Evolutionary conservation across 2,329 filamentous ascomycete species (phyloP), one percentile per base, ranked within the genome.

Genomic region (Aspergillus pseudoterreus): DNA sequence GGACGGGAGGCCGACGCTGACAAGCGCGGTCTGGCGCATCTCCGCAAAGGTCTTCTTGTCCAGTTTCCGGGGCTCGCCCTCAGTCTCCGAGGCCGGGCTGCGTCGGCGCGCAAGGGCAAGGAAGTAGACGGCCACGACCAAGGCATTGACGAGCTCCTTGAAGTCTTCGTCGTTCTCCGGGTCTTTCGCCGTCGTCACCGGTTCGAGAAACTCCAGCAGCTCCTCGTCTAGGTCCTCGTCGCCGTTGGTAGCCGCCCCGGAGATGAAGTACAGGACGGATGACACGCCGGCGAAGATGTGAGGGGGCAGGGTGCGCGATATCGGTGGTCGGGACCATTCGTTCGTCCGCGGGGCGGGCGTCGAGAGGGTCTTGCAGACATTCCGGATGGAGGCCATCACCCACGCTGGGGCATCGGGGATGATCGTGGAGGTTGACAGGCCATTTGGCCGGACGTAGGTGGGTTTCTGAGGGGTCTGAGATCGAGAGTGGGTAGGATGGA

Each of bases 201-300:
- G 65, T 11, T 69, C 67, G 6, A 72, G 47, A 45, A 73, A 71
- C 19, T 69, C 66, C 10, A 63, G 50, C 32, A 56, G 57, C 12
- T 69, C 67, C 19, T 68, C 63, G 24, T 69, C 68, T 1, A 84
- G 62, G 1, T 76, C 70, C 4, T 68, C 69, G 80, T 78, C 44
- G 71, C 72, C 58, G 75, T 79, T 55, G 76, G 75, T 51, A 69
- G 71, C 45, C 70, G 71, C 43, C 73, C 69, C 58, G 12, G 64
- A 62, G 11, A 71, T 61, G 32, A 72, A 59, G 35, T 81, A 83
- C 43, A 80, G 61, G 71, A 75, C 87, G 3, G 75, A 78, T 22
- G 75, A 86, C 47, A 91, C 78, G 1, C 88, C 90, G 0, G 88
- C 86, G 45, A 89, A 82, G 0, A 95, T 80, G 49, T 90, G 88